Evolutionary conservation across 2,329 filamentous ascomycete genomes (phyloP).

Genomic region (Aspergillus thermomutatus): DNA sequence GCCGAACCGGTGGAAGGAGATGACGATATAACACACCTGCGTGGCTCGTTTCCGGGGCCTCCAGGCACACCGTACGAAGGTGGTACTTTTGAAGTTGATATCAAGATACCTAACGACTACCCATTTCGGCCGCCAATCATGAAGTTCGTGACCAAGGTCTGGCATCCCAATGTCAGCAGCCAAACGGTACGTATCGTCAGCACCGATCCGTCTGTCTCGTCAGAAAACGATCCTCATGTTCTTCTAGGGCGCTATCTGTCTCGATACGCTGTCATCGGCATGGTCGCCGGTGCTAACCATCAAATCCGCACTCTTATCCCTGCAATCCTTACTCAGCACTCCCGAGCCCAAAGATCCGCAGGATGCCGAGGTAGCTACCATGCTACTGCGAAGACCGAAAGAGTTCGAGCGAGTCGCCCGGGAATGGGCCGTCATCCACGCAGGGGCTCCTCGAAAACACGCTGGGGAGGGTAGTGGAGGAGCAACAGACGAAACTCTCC

Average conservation of each 20-base stretch:
- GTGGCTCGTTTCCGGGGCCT: constrained; percentile 78
- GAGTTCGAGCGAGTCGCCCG: constrained; percentile 78
- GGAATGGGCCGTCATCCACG: constrained; percentile 85
- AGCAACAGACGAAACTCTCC: constrained; percentile 52
- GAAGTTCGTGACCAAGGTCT: constrained; percentile 89
- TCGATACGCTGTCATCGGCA: constrained; percentile 82
- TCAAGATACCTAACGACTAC: constrained; percentile 82
- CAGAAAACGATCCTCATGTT: background rate
- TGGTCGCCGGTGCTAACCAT: constrained; percentile 98
- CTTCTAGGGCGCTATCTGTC: constrained; percentile 83
- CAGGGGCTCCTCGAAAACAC: constrained; percentile 65
- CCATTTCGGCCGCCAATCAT: constrained; percentile 91
- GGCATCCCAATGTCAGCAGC: constrained; percentile 96
- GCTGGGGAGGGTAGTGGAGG: constrained; percentile 53
- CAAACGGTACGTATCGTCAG: constrained; percentile 66
- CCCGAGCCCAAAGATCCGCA: constrained; percentile 96
- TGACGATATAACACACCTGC: constrained; percentile 74
- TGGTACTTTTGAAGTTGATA: constrained; percentile 77
- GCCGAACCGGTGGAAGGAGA: constrained; percentile 61
- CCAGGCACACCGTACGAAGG: constrained; percentile 92
- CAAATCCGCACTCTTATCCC: constrained; percentile 87
- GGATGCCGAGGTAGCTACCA: constrained; percentile 89
- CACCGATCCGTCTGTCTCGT: background rate
- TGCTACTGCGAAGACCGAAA: constrained; percentile 76
- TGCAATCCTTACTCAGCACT: constrained; percentile 87